Percentiles rank a stretch among this genome's conserved stretches.
Conservation (phyloP, 202 grass and related monocot genomes). For the Cymbopogon flexuosus region DNA sequence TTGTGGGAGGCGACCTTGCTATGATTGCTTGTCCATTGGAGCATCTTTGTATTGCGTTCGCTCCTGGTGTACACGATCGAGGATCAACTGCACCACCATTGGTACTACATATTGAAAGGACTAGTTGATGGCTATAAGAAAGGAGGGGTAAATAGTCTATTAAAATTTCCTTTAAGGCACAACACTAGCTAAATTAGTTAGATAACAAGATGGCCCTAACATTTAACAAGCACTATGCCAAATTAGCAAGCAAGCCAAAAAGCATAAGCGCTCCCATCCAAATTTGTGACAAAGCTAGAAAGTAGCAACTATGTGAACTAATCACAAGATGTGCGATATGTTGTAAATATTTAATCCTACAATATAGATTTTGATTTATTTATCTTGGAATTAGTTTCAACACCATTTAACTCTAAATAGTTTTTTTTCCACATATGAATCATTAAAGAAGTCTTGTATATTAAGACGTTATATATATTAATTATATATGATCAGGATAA, state of each 20-base stretch:
- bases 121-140: neutral
- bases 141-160: too few species aligned
- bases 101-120: neutral
- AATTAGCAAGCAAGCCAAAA: too few species aligned
- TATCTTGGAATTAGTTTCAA: neutral
- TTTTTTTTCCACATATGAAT: too few species aligned
- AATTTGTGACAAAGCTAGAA: too few species aligned
- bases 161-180: too few species aligned
- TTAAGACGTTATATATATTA: neutral
- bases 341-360: neutral
- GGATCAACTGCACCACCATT: too few species aligned
- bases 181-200: neutral
- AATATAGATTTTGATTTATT: neutral
- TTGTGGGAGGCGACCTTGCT: neutral
- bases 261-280: too few species aligned
- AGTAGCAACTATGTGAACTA: neutral
- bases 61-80: too few species aligned
- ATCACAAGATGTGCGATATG: neutral
- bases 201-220: neutral
- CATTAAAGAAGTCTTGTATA: neutral
- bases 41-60: neutral
- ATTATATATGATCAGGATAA: neutral
- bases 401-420: neutral
- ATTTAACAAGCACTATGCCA: too few species aligned
- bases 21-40: neutral